phyloP scores from a whole-genome alignment of 257 asterid species.

The Fraxinus cuspidata region DNA sequence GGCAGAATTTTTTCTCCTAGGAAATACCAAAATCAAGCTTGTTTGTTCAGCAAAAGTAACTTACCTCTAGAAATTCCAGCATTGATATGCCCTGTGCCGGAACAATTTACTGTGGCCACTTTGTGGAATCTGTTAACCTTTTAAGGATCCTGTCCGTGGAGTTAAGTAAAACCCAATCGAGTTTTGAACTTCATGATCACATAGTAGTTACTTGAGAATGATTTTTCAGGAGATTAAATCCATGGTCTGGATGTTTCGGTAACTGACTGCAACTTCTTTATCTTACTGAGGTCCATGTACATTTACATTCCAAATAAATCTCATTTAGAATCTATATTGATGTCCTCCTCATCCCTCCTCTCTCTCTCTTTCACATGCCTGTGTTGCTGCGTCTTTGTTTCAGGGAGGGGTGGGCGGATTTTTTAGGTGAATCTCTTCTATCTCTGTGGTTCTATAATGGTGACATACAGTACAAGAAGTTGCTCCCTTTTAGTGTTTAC shows the following conservation, averaged over 20 bases:
- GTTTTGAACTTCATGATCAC: background rate
- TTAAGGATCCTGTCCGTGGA: background rate
- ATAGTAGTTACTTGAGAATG: background rate
- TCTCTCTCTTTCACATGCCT: background rate
- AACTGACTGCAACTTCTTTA: background rate
- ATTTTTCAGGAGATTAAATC: background rate
- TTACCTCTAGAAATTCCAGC: background rate
- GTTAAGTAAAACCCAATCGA: background rate
- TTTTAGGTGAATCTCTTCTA: background rate
- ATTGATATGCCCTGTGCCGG: background rate
- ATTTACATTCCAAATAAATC: background rate
- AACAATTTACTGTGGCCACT: slow-evolving; percentile 9
- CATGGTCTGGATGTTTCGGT: slow-evolving; percentile 9
- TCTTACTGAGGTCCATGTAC: slow-evolving; percentile 6
- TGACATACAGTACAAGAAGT: background rate
- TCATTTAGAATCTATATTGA: background rate
- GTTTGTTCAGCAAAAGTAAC: background rate
- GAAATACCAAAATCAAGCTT: background rate
- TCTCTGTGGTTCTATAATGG: background rate
- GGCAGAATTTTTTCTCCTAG: background rate
- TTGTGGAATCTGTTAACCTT: background rate
- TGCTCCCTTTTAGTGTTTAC: background rate
- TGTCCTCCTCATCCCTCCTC: background rate
- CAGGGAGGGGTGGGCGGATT: slow-evolving; percentile 13
- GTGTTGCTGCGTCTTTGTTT: background rate